A percentile compares a stretch with the other conserved stretches of the same genome.
Evolutionary conservation across 2,329 filamentous ascomycete genomes (phyloP).

Genomic region (Colletotrichum navitas): DNA sequence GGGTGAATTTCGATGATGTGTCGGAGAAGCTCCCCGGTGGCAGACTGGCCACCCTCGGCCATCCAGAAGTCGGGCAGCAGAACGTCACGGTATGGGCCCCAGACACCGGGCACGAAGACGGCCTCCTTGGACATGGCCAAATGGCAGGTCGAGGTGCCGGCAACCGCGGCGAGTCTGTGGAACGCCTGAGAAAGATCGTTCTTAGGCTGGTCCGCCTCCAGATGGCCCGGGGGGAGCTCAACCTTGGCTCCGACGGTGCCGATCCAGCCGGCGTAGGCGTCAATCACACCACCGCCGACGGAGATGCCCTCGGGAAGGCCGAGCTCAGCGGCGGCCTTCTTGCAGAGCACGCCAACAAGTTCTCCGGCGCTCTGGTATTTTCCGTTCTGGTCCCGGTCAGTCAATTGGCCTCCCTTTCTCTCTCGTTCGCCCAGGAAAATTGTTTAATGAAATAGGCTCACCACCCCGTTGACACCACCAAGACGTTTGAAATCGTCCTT

Average conservation of each 20-base stretch:
- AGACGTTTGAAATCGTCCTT: conserved; percentile 92
- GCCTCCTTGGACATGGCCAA: conserved; percentile 94
- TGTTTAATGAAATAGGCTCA: conserved; percentile 69
- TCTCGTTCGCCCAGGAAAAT: conserved; percentile 21
- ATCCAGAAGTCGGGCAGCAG: conserved; percentile 95
- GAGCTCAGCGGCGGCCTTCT: conserved; percentile 85
- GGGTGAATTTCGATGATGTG: conserved; percentile 97
- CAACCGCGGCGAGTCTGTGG: conserved; percentile 90
- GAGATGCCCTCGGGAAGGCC: conserved; percentile 89
- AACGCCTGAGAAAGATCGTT: conserved; percentile 96
- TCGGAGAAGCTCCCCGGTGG: conserved; percentile 93
- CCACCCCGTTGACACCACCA: conserved; percentile 94
- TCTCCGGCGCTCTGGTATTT: conserved; percentile 93
- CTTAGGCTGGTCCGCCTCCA: conserved; percentile 75
- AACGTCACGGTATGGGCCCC: conserved; percentile 97
- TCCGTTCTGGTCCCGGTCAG: conserved; percentile 76
- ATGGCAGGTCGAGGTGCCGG: conserved; percentile 97
- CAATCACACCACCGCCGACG: conserved; percentile 95
- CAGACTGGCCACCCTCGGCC: conserved; percentile 96
- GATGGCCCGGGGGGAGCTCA: conserved; percentile 66
- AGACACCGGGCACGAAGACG: conserved; percentile 94
- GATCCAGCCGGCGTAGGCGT: conserved; percentile 98
- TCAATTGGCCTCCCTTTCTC: conserved; percentile 36
- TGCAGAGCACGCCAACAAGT: conserved; percentile 85
- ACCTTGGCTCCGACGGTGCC: conserved; percentile 98